Conservation (phyloP, 2,329 filamentous ascomycete species). For the Rasamsonia emersonii region DNA sequence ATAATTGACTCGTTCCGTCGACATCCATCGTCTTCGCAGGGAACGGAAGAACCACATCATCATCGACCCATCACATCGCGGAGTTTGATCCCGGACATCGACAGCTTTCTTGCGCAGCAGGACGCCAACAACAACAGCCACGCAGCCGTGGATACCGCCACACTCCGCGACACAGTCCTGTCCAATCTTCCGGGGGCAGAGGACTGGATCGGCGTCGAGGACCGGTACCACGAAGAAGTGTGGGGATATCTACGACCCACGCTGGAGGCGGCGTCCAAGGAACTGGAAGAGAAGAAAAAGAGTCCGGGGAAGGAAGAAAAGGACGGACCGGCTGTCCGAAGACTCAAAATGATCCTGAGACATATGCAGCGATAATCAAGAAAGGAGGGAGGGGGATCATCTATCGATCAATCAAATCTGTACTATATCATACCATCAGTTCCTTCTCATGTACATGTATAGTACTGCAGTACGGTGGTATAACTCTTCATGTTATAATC, state of each 20-base stretch:
- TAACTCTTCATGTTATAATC: too few species aligned
- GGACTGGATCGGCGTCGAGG: conserved; percentile 27
- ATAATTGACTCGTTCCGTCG: conserved; percentile 25
- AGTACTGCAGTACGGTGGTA: too few species aligned
- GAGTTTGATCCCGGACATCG: conserved; percentile 28
- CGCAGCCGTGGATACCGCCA: conserved; percentile 7
- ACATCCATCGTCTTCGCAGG: conserved; percentile 6
- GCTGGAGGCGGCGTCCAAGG: conserved; percentile 47
- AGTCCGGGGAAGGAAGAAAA: conserved; percentile 6
- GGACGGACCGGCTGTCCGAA: conserved; percentile 28
- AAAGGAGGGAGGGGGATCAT: background rate
- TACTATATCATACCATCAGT: too few species aligned
- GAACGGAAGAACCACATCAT: conserved; percentile 5
- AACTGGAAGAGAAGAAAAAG: conserved; percentile 39
- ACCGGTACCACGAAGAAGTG: conserved; percentile 48
- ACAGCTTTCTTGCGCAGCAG: conserved; percentile 19
- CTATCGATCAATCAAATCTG: too few species aligned
- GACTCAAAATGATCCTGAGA: conserved; percentile 31
- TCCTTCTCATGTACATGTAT: too few species aligned
- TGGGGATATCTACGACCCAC: conserved; percentile 57
- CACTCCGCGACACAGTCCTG: conserved; percentile 23
- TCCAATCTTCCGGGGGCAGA: conserved; percentile 21
- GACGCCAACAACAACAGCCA: conserved; percentile 3
- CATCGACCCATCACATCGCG: conserved; percentile 15
- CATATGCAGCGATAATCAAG: conserved; percentile 23